Percentiles rank a stretch among this genome's conserved stretches.
Evolutionary conservation across 164 flowering plant genomes (phyloP).

Genomic region (Magnolia changhungtana): DNA sequence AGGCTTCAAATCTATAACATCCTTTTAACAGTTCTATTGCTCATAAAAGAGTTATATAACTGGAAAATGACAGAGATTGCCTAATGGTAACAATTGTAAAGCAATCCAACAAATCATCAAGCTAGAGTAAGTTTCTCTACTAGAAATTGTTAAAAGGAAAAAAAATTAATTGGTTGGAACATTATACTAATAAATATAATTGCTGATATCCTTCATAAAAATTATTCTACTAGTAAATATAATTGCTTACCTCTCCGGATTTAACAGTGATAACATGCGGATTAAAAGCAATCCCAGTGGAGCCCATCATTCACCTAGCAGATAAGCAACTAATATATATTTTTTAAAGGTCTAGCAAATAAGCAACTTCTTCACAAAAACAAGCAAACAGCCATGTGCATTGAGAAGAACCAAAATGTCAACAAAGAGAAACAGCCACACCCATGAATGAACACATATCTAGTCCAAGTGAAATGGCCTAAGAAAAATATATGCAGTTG

Average conservation of each 20-base stretch:
- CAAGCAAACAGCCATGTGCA: background rate
- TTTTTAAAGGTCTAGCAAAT: too few relatives aligned
- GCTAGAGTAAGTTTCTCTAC: too few relatives aligned
- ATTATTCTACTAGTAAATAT: background rate
- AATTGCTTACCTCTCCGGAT: constrained; percentile 55
- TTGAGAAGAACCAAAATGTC: background rate
- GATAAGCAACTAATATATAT: background rate
- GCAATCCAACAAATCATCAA: too few relatives aligned
- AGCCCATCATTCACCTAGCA: constrained; percentile 31
- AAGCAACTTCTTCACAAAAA: background rate
- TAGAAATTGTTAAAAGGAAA: too few relatives aligned
- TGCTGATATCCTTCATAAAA: too few relatives aligned
- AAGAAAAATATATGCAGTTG: background rate
- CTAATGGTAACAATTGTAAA: too few relatives aligned
- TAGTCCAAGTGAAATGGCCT: background rate
- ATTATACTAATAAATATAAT: too few relatives aligned
- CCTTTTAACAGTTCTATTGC: too few relatives aligned
- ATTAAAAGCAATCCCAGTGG: constrained; percentile 61
- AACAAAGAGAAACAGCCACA: background rate
- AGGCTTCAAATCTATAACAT: too few relatives aligned
- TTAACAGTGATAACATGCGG: constrained; percentile 68
- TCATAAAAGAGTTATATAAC: too few relatives aligned
- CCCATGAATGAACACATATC: background rate
- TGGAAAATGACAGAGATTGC: too few relatives aligned
- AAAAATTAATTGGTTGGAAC: too few relatives aligned